phyloP scores from a whole-genome alignment of 768 basidiomycete genomes.

The Lentinula sp. region DNA sequence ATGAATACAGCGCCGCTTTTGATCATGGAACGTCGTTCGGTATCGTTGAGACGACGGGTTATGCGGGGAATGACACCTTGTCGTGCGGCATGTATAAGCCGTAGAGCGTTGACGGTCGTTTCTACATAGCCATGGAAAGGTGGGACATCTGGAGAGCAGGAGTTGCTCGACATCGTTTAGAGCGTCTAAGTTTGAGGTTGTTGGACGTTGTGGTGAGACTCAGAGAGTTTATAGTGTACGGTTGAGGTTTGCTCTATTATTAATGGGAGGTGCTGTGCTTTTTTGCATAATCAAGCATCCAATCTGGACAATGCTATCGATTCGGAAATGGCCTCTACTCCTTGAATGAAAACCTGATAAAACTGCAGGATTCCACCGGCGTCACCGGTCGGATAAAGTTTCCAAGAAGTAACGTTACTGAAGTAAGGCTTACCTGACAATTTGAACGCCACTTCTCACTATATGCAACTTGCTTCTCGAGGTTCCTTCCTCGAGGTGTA shows the following conservation, averaged over 20 bases:
- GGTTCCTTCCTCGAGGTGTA: constrained; percentile 13
- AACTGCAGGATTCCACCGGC: constrained; percentile 27
- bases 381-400: constrained; percentile 29
- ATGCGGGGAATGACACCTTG: constrained; percentile 77
- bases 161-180: constrained; percentile 40
- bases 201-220: constrained; percentile 27
- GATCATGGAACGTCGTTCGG: constrained; percentile 65
- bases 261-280: constrained; percentile 22
- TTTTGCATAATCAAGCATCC: constrained; percentile 29
- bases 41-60: constrained; percentile 77
- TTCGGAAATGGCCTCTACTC: background rate
- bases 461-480: constrained; percentile 13
- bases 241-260: constrained; percentile 31
- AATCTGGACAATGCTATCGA: constrained; percentile 19
- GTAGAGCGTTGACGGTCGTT: constrained; percentile 73
- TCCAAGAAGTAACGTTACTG: constrained; percentile 32
- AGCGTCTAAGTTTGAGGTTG: constrained; percentile 48
- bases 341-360: constrained; percentile 5
- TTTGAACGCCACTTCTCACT: constrained; percentile 30
- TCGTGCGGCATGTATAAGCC: constrained; percentile 78
- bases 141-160: constrained; percentile 40
- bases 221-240: constrained; percentile 8
- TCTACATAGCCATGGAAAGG: constrained; percentile 79
- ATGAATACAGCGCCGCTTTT: constrained; percentile 73
- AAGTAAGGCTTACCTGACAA: constrained; percentile 34